These are phyloP conservation scores for Rickenella mellea DNA, from an alignment of 768 basidiomycete genomes.

Conservation along the genomic window DNA sequence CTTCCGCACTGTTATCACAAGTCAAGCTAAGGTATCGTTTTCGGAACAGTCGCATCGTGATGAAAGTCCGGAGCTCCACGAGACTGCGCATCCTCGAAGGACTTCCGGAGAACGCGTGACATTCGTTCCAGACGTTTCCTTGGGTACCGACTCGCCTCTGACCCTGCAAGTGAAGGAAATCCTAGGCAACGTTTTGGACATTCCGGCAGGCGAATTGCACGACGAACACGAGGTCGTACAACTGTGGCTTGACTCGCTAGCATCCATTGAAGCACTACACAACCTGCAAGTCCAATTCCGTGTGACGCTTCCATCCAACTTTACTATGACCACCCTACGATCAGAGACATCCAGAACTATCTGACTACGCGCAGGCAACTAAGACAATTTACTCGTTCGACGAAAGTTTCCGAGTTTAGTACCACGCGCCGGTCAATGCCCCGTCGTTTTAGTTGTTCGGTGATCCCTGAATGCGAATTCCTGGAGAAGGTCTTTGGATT, in stretches of 20 bases:
- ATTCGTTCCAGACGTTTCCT: too few relatives aligned
- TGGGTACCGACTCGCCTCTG: slow-evolving; percentile 7
- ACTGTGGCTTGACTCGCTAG: slow-evolving; percentile 56
- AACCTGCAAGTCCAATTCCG: slow-evolving; percentile 32
- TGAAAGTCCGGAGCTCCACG: neutral
- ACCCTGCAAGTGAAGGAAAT: slow-evolving; percentile 25
- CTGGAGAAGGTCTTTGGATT: slow-evolving; percentile 8
- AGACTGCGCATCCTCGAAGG: too few relatives aligned
- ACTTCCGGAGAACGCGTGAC: too few relatives aligned
- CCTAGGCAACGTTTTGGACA: slow-evolving; percentile 37
- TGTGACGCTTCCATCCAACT: slow-evolving; percentile 35
- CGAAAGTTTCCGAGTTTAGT: too few relatives aligned
- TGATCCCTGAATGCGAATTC: neutral
- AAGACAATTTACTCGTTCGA: neutral
- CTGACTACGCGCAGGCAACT: slow-evolving; percentile 4
- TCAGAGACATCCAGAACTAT: slow-evolving; percentile 27
- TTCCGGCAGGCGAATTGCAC: slow-evolving; percentile 23
- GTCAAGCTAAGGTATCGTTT: neutral
- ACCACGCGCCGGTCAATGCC: too few relatives aligned
- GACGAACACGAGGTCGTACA: slow-evolving; percentile 37
- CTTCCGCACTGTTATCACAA: neutral
- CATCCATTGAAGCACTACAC: slow-evolving; percentile 51
- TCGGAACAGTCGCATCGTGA: too few relatives aligned
- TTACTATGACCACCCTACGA: slow-evolving; percentile 30
- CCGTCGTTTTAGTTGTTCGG: neutral